phyloP scores from a whole-genome alignment of 73 alveolate genomes.

The Symbiodinium natans region DNA sequence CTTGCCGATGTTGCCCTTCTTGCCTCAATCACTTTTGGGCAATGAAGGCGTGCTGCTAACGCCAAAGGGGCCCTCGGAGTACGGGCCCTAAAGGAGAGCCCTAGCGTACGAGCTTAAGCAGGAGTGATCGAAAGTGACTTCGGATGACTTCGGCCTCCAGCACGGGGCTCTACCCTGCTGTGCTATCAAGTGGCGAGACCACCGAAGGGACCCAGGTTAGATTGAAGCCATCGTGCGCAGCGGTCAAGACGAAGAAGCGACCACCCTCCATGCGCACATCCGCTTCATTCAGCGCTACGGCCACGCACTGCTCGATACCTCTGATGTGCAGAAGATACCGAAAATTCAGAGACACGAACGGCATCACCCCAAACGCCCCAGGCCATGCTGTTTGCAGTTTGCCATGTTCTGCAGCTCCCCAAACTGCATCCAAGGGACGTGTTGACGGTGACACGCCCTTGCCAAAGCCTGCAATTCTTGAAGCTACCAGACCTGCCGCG shows the following conservation, averaged over 20 bases:
- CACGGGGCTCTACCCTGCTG: no score
- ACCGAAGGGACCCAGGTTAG: conserved; percentile 65
- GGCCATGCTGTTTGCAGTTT: neutral
- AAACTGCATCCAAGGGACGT: neutral
- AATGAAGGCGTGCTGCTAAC: no score
- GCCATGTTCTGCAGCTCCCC: neutral
- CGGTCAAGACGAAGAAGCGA: conserved; percentile 68
- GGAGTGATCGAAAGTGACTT: no score
- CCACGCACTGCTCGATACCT: conserved; percentile 80
- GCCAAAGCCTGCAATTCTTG: conserved; percentile 78
- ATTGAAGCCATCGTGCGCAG: conserved; percentile 90
- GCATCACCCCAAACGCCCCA: neutral
- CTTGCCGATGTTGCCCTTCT: neutral
- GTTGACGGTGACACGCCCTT: conserved; percentile 81
- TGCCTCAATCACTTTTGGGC: no score
- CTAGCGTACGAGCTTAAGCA: no score
- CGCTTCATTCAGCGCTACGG: conserved; percentile 85
- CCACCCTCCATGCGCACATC: conserved; percentile 66
- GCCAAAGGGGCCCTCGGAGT: no score
- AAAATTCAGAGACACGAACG: no score
- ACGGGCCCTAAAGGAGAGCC: no score
- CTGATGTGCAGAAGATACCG: neutral
- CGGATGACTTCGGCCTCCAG: no score
- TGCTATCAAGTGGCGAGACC: no score
- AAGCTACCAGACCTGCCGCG: conserved; percentile 42